These are phyloP conservation scores for Alternaria sp. DNA, from an alignment of 2,329 filamentous ascomycete species.

Conservation along the genomic window DNA sequence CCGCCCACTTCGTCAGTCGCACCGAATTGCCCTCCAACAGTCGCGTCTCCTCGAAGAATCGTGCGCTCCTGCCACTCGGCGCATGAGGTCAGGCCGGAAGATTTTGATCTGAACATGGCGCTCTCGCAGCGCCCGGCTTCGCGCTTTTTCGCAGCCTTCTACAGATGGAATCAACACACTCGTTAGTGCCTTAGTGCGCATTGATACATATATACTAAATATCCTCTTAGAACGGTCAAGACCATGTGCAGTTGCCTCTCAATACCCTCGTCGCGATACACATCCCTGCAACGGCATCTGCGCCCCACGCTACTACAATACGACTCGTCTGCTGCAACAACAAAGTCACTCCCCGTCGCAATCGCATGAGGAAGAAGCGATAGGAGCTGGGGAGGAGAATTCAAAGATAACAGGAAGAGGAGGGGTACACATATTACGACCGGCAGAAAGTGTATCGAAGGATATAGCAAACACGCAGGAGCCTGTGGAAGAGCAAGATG, in stretches of 20 bases:
- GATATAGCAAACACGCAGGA: neutral
- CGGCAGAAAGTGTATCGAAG: neutral
- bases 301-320: slow-evolving; percentile 13
- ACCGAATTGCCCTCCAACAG: neutral
- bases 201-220: neutral
- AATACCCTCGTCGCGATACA: neutral
- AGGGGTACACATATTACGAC: neutral
- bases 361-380: neutral
- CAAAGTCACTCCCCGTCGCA: slow-evolving; percentile 9
- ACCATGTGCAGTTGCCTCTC: slow-evolving; percentile 3
- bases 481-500: neutral
- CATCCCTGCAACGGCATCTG: neutral
- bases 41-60: neutral
- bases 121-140: slow-evolving; percentile 26
- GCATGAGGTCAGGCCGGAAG: neutral
- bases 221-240: slow-evolving; percentile 13
- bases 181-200: slow-evolving; percentile 17
- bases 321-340: slow-evolving; percentile 16
- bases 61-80: neutral
- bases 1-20: slow-evolving; percentile 8
- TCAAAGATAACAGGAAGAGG: neutral
- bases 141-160: slow-evolving; percentile 55
- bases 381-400: neutral
- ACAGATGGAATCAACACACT: slow-evolving; percentile 48
- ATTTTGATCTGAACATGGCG: slow-evolving; percentile 18